Evolutionary conservation across 2,329 filamentous ascomycete species (phyloP).

Genomic region (Hirsutella rhossiliensis): DNA sequence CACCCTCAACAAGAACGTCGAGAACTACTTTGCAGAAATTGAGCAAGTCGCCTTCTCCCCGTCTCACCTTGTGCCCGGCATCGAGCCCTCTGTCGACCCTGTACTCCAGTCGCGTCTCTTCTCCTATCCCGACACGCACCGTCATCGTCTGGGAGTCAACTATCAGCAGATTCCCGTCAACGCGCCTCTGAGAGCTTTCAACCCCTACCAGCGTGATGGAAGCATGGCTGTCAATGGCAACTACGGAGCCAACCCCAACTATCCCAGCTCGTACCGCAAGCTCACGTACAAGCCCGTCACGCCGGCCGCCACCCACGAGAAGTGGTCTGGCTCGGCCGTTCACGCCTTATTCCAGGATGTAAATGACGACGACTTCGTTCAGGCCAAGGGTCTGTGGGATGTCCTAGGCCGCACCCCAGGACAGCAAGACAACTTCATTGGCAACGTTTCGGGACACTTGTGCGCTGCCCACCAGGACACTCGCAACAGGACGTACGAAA

Average conservation of each 20-base stretch:
- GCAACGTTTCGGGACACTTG: constrained; percentile 47
- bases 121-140: constrained; percentile 49
- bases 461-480: constrained; percentile 39
- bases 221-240: constrained; percentile 56
- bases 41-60: constrained; percentile 58
- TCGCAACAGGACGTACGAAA: constrained; percentile 45
- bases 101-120: constrained; percentile 50
- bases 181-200: constrained; percentile 40
- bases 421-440: constrained; percentile 49
- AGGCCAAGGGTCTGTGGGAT: constrained; percentile 35
- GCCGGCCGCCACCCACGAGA: constrained; percentile 30
- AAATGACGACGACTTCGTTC: constrained; percentile 36
- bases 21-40: constrained; percentile 59
- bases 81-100: constrained; percentile 50
- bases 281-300: constrained; percentile 30
- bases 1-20: constrained; percentile 50
- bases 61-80: constrained; percentile 50
- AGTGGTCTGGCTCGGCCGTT: constrained; percentile 33
- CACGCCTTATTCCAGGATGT: constrained; percentile 31
- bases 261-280: constrained; percentile 36
- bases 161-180: constrained; percentile 55
- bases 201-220: constrained; percentile 65
- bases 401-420: constrained; percentile 34
- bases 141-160: constrained; percentile 51
- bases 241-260: constrained; percentile 48